phyloP scores from a whole-genome alignment of 2,329 filamentous ascomycete genomes.

The Zalaria obscura region DNA sequence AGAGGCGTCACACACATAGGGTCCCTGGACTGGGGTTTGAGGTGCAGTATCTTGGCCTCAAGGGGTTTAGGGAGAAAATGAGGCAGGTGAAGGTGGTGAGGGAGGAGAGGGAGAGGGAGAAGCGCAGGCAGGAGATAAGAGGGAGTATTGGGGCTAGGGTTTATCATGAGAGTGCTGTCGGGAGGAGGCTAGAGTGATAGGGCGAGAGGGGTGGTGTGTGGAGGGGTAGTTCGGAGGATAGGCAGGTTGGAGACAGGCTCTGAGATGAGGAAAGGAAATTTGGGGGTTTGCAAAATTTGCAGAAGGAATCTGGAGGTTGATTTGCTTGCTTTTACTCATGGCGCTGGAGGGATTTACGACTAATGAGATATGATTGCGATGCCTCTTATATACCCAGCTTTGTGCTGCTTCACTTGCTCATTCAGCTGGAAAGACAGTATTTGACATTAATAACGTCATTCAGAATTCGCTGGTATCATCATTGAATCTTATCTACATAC shows the following conservation, averaged over 20 bases:
- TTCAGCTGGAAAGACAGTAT: too few relatives aligned
- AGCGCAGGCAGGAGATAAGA: conserved; percentile 37
- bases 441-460: too few relatives aligned
- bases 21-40: conserved; percentile 21
- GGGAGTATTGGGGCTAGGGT: conserved; percentile 33
- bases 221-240: background rate
- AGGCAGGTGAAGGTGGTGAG: conserved; percentile 26
- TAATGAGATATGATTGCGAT: too few relatives aligned
- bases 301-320: too few relatives aligned
- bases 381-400: too few relatives aligned
- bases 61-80: conserved; percentile 33
- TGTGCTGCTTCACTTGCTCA: too few relatives aligned
- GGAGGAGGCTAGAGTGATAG: background rate
- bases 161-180: background rate
- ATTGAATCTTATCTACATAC: too few relatives aligned
- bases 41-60: conserved; percentile 36
- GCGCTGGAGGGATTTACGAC: too few relatives aligned
- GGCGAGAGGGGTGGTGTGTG: background rate
- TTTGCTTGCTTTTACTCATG: too few relatives aligned
- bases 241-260: background rate
- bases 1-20: conserved; percentile 3
- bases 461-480: too few relatives aligned
- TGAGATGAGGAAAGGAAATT: too few relatives aligned
- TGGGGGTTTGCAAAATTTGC: too few relatives aligned
- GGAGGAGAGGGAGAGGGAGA: conserved; percentile 34